phyloP scores from a whole-genome alignment of 441 rosid species.

The Syzygium malaccense region DNA sequence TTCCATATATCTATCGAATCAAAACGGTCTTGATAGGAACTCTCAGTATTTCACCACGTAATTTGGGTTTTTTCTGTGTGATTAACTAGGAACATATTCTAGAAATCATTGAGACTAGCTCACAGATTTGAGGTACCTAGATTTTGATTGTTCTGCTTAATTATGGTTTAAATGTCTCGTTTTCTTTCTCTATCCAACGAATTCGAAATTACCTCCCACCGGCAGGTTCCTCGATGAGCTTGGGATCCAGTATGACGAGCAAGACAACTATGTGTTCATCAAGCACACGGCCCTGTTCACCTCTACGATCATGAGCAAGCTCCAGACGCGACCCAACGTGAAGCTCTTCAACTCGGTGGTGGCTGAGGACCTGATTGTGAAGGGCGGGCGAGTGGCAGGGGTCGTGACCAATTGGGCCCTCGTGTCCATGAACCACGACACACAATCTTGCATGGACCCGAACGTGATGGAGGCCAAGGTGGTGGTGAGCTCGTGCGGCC shows the following conservation, averaged over 20 bases:
- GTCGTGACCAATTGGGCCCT: slow-evolving; percentile 89
- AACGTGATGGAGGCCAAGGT: slow-evolving; percentile 88
- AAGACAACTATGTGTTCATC: slow-evolving; percentile 61
- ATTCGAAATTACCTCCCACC: background rate
- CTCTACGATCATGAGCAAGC: slow-evolving; percentile 88
- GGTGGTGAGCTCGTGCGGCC: slow-evolving; percentile 75
- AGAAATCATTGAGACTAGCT: no score
- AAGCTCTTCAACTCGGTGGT: slow-evolving; percentile 86
- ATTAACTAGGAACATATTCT: no score
- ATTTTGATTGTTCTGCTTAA: no score
- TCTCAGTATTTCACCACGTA: no score
- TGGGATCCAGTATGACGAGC: slow-evolving; percentile 58
- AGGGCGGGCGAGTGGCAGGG: slow-evolving; percentile 48
- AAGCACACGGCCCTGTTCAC: slow-evolving; percentile 84
- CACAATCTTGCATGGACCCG: slow-evolving; percentile 77
- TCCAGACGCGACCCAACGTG: slow-evolving; percentile 67
- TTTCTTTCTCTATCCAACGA: background rate
- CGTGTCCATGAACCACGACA: slow-evolving; percentile 78
- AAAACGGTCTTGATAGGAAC: no score
- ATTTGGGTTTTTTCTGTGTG: no score
- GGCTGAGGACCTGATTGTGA: slow-evolving; percentile 69
- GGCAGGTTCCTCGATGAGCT: slow-evolving; percentile 54
- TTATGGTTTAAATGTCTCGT: background rate
- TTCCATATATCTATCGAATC: no score
- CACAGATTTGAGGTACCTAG: no score